A percentile compares a stretch with the other conserved stretches of the same genome.
phyloP scores from a whole-genome alignment of 331 rosid species.

The Malus hybrid region DNA sequence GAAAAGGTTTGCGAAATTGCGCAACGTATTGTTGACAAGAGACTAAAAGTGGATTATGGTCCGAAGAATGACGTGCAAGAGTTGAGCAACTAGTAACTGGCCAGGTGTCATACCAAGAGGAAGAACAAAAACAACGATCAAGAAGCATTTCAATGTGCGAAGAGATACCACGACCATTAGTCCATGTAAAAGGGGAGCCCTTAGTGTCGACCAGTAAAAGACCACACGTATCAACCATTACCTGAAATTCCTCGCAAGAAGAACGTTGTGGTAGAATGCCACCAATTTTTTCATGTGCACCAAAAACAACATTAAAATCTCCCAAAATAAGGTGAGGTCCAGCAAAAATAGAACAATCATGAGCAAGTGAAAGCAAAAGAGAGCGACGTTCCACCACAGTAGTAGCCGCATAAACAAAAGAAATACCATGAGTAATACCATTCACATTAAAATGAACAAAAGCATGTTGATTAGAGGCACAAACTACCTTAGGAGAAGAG shows the following conservation, averaged over 20 bases:
- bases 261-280: neutral
- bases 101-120: neutral
- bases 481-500: no score
- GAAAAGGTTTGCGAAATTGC: neutral
- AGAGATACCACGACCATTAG: neutral
- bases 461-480: no score
- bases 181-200: neutral
- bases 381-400: no score
- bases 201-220: neutral
- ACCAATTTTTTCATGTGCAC: neutral
- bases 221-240: neutral
- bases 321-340: neutral
- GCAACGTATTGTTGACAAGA: neutral
- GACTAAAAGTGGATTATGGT: neutral
- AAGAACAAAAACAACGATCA: neutral
- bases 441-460: no score
- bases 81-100: neutral
- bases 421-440: no score
- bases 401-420: no score
- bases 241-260: neutral
- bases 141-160: neutral
- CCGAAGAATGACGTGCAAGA: neutral
- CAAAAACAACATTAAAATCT: neutral
- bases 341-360: no score
- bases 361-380: neutral